phyloP scores from a whole-genome alignment of 176 grass and related monocot species.

The Tillandsia leiboldiana region DNA sequence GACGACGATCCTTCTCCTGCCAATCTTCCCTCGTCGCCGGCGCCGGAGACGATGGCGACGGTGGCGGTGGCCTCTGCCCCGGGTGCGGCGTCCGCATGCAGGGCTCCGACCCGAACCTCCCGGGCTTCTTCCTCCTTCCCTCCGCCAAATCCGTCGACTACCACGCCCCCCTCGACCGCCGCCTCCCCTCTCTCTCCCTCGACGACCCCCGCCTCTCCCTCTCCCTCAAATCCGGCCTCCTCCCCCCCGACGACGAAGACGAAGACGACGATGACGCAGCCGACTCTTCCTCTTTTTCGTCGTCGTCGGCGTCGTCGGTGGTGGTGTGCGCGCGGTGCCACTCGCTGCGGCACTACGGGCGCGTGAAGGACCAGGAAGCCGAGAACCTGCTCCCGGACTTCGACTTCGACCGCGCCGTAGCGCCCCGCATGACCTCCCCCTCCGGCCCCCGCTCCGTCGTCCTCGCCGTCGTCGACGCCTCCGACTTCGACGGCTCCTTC shows the following conservation, averaged over 20 bases:
- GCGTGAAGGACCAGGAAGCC: constrained; percentile 49
- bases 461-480: constrained; percentile 61
- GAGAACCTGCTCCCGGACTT: constrained; percentile 67
- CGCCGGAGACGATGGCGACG: too few species aligned
- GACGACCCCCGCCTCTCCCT: constrained; percentile 46
- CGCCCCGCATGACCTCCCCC: constrained; percentile 59
- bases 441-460: constrained; percentile 64
- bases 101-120: constrained; percentile 38
- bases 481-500: constrained; percentile 81
- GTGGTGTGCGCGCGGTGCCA: constrained; percentile 73
- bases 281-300: not conserved
- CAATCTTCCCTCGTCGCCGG: too few species aligned
- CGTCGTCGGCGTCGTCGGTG: not conserved
- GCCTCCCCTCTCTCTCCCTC: constrained; percentile 25
- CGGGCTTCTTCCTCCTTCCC: constrained; percentile 56
- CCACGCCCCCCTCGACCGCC: constrained; percentile 10
- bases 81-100: constrained; percentile 67
- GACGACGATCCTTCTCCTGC: too few species aligned
- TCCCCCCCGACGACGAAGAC: not conserved
- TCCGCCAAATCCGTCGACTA: constrained; percentile 36
- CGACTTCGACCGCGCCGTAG: constrained; percentile 53
- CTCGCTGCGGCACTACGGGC: constrained; percentile 67
- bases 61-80: constrained; percentile 17
- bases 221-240: constrained; percentile 30
- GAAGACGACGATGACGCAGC: not conserved